Evolutionary conservation across 345 rosid species (phyloP).

Genomic region (Sapria himalayana): DNA sequence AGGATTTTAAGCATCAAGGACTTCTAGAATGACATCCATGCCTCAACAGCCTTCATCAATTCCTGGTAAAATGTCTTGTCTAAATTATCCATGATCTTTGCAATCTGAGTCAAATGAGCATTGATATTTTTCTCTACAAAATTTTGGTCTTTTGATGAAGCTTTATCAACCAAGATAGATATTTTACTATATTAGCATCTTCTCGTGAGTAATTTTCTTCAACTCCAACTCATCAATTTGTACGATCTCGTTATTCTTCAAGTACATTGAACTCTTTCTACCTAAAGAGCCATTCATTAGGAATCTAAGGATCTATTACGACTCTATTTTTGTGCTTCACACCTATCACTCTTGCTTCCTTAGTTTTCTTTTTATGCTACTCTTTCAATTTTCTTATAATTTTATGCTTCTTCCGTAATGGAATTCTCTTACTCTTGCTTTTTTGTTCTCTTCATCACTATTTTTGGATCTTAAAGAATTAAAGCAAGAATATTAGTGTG

Average conservation of each 20-base stretch:
- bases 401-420: slow-evolving; percentile 72
- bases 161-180: too few relatives aligned
- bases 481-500: too few relatives aligned
- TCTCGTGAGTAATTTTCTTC: slow-evolving; percentile 73
- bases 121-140: too few relatives aligned
- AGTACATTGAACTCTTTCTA: slow-evolving; percentile 87
- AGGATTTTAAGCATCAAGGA: slow-evolving; percentile 89
- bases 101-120: too few relatives aligned
- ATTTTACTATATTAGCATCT: too few relatives aligned
- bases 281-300: slow-evolving; percentile 96
- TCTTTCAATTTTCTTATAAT: slow-evolving; percentile 71
- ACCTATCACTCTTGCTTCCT: slow-evolving; percentile 74
- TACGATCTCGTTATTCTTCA: slow-evolving; percentile 77
- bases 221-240: slow-evolving; percentile 63
- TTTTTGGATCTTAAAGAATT: slow-evolving; percentile 11
- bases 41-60: slow-evolving; percentile 71
- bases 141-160: too few relatives aligned
- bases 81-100: slow-evolving; percentile 48
- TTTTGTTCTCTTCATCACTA: slow-evolving; percentile 84
- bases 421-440: slow-evolving; percentile 83
- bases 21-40: slow-evolving; percentile 84
- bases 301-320: slow-evolving; percentile 91
- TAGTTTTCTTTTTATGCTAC: slow-evolving; percentile 89
- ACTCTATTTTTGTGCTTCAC: slow-evolving; percentile 31
- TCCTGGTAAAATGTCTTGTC: slow-evolving; percentile 92